Conservation (phyloP, 192 early-diverging fungal genomes). For the Backusella liffmaniae region DNA sequence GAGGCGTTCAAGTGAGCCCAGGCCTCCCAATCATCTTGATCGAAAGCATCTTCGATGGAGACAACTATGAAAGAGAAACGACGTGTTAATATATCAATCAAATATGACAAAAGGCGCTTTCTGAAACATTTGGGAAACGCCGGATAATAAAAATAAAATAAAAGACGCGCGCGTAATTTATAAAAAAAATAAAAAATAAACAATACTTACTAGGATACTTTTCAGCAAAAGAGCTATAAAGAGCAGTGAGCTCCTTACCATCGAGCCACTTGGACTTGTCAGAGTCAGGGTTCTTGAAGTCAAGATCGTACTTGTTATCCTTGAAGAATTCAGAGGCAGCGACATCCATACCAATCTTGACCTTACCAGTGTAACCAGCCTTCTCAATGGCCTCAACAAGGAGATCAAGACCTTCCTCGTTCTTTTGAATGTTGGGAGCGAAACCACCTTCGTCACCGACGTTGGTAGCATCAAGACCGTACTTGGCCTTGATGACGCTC, state of each 20-base stretch:
- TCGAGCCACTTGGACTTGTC: conserved; percentile 71
- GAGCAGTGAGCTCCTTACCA: conserved; percentile 76
- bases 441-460: conserved; percentile 99
- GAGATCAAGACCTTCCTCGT: conserved; percentile 93
- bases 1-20: too few species aligned
- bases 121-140: too few species aligned
- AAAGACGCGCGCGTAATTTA: neutral
- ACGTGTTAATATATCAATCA: too few species aligned
- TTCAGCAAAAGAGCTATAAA: conserved; percentile 79
- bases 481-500: conserved; percentile 96
- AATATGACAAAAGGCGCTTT: too few species aligned
- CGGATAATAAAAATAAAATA: neutral
- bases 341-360: conserved; percentile 96
- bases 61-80: too few species aligned
- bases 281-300: conserved; percentile 93
- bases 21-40: too few species aligned
- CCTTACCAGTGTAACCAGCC: conserved; percentile 96
- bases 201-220: conserved; percentile 70
- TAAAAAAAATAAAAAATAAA: neutral
- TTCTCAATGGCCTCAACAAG: conserved; percentile 85
- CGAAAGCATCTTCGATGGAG: too few species aligned
- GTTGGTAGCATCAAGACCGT: conserved; percentile 98
- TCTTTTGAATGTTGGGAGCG: conserved; percentile 98
- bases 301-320: conserved; percentile 96
- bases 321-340: conserved; percentile 99